Evolutionary conservation across 2,329 filamentous ascomycete species (phyloP).

Genomic region (Drechslerella dactyloides): DNA sequence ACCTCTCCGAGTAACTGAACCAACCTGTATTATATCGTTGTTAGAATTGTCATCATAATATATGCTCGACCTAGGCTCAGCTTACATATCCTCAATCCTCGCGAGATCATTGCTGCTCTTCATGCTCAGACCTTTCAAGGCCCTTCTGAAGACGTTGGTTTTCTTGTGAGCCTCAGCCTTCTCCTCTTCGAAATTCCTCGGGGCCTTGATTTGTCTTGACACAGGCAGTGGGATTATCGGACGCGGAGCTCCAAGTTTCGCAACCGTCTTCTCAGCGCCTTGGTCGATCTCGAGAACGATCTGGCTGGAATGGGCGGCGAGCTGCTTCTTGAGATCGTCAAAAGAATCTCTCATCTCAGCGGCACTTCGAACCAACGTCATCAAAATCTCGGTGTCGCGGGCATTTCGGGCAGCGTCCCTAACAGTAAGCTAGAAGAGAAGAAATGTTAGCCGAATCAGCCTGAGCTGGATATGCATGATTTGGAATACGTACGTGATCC

Average conservation of each 20-base stretch:
- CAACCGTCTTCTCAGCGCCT: constrained; percentile 82
- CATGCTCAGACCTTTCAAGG: constrained; percentile 85
- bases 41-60: constrained; percentile 18
- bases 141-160: constrained; percentile 89
- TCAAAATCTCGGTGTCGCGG: constrained; percentile 92
- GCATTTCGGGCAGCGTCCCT: constrained; percentile 95
- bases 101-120: constrained; percentile 87
- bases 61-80: constrained; percentile 55
- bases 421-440: constrained; percentile 73
- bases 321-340: constrained; percentile 90
- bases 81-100: constrained; percentile 80
- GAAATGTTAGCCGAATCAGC: constrained; percentile 21
- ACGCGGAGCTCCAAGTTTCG: constrained; percentile 83
- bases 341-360: constrained; percentile 97
- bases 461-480: constrained; percentile 1
- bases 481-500: constrained; percentile 74
- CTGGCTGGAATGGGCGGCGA: constrained; percentile 86
- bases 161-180: constrained; percentile 70
- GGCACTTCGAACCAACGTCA: constrained; percentile 89
- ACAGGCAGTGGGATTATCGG: constrained; percentile 72
- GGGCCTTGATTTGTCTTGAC: constrained; percentile 62
- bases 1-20: constrained; percentile 91
- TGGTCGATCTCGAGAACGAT: constrained; percentile 87
- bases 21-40: constrained; percentile 60
- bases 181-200: constrained; percentile 63